Conservation (phyloP, 139 green algal species). For the Nannochloris sp. region DNA sequence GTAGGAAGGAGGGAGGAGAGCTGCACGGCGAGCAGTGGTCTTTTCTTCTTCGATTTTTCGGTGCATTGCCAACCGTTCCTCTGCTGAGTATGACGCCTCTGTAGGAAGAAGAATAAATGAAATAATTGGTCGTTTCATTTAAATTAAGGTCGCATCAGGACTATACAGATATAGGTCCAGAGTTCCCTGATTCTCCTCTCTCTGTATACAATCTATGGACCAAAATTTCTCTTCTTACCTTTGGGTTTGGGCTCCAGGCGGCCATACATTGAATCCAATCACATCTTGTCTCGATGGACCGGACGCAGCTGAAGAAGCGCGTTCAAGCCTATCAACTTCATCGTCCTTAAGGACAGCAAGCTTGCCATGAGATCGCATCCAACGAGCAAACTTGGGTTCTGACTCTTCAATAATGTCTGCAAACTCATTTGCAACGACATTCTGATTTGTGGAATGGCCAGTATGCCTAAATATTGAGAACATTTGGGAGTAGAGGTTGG, state of each 20-base stretch:
- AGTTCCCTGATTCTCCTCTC: too few relatives aligned
- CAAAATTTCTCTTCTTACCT: slow-evolving; percentile 20
- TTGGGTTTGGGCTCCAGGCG: slow-evolving; percentile 66
- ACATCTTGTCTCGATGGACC: slow-evolving; percentile 51
- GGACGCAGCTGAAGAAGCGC: slow-evolving; percentile 38
- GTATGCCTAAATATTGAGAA: slow-evolving; percentile 48
- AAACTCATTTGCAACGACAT: slow-evolving; percentile 86
- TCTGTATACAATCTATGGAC: too few relatives aligned
- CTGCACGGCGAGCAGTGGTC: neutral
- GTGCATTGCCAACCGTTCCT: slow-evolving; percentile 44
- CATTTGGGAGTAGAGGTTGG: neutral
- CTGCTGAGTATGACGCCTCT: slow-evolving; percentile 33
- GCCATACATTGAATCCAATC: slow-evolving; percentile 86
- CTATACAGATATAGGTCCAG: too few relatives aligned
- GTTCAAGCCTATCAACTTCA: slow-evolving; percentile 83
- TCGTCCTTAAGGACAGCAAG: slow-evolving; percentile 66
- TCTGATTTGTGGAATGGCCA: slow-evolving; percentile 79
- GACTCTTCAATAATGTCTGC: slow-evolving; percentile 63
- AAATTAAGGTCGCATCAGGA: too few relatives aligned
- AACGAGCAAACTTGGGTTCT: slow-evolving; percentile 82
- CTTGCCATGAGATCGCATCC: slow-evolving; percentile 76
- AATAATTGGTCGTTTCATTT: neutral
- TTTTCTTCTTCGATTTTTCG: slow-evolving; percentile 7
- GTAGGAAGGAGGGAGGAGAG: slow-evolving; percentile 1
- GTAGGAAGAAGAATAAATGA: neutral